Evolutionary conservation across 345 rosid genomes (phyloP), one percentile per base, ranked within the genome.

Genomic region (Acer campestre): DNA sequence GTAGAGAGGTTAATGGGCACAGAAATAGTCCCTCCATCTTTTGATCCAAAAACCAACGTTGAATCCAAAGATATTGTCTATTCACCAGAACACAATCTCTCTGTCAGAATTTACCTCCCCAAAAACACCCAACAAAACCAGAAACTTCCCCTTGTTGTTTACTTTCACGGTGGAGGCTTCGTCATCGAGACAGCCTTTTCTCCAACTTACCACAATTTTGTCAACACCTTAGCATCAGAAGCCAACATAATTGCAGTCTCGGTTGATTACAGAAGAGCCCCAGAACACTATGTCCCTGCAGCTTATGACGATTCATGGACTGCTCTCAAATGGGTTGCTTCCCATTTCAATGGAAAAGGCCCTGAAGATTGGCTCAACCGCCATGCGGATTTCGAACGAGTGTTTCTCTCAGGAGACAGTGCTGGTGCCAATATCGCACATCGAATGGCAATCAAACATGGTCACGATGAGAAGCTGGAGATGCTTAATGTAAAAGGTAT

Each of bases 391-490:
- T 73, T 85, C 5, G 31, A 49, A 1, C 67, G 77, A 23, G 76
- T 87, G 51, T 89, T 79, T 65, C 29, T 85, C 0, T 73, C 86
- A 0, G 90, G 92, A 10, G 91, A 88, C 49, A 84, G 85, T 49
- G 85, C 89, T 0, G 86, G 91, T 6, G 89, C 82, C 2, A 87
- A 77, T 67, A 77, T 89, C 16, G 70, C 84, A 0, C 89, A 84
- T 61, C 79, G 77, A 38, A 70, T 89, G 53, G 86, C 79, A 13
- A 31, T 86, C 46, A 75, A 75, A 65, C 55, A 68, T 9, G 82
- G 63, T 2, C 3, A 42, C 63, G 13, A 59, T 1, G 83, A 76
- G n/a, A 82, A 62, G 9, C 49, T 76, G 3, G 71, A 46, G 2
- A 83, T 79, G 7, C 14, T 84, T 10, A 67, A 44, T 20, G 42